phyloP scores from a whole-genome alignment of 129 eudicot species.

The Chrysanthemum lavandulifolium region DNA sequence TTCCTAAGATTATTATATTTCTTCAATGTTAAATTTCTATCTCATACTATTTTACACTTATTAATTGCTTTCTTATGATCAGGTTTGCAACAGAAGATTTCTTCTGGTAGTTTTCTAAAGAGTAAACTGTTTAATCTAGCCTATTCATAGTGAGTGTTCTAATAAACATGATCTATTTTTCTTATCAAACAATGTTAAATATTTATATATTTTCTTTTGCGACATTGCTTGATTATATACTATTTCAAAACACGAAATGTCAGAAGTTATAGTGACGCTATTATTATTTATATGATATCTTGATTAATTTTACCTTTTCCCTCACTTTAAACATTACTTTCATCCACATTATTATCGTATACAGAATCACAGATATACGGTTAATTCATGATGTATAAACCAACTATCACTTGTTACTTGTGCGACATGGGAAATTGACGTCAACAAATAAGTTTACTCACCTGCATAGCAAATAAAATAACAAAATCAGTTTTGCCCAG shows the following conservation, averaged over 20 bases:
- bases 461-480: no score
- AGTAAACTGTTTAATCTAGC: constrained; percentile 69
- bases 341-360: not conserved
- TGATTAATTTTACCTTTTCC: not conserved
- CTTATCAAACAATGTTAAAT: not conserved
- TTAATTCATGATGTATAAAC: no score
- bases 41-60: not conserved
- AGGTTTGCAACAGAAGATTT: constrained; percentile 83
- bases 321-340: constrained; percentile 6
- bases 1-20: not conserved
- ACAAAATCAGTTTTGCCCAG: no score
- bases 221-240: not conserved
- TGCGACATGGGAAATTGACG: no score
- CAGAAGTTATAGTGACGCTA: not conserved
- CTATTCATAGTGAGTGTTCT: constrained; percentile 66
- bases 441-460: no score
- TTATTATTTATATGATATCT: not conserved
- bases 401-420: no score
- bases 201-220: constrained; percentile 5
- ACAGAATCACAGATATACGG: not conserved
- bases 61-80: constrained; percentile 26
- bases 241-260: not conserved
- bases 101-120: constrained; percentile 71
- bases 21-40: not conserved
- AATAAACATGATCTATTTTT: not conserved